phyloP scores from a whole-genome alignment of 495 filamentous ascomycete genomes.

The Endocarpon pusillum region DNA sequence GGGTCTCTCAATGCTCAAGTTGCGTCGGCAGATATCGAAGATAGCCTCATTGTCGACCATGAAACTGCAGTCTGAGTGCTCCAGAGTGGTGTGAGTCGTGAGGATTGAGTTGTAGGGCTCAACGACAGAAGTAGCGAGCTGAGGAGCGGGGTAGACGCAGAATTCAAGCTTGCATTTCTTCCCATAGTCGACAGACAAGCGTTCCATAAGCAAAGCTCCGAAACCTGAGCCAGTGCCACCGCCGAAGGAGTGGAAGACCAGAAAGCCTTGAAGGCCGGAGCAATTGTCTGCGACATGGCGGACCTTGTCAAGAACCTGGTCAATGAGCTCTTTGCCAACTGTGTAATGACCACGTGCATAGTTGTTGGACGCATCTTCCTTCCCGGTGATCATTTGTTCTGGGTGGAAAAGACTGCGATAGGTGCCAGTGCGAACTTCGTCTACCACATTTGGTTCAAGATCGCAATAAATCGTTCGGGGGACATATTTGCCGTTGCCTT shows the following conservation, averaged over 20 bases:
- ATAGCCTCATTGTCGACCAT: conserved; percentile 99
- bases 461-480: conserved; percentile 98
- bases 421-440: conserved; percentile 94
- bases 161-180: conserved; percentile 99
- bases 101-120: conserved; percentile 99
- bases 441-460: conserved; percentile 98
- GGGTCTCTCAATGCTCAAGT: conserved; percentile 89
- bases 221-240: conserved; percentile 98
- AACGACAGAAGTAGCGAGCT: conserved; percentile 90
- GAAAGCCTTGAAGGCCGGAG: conserved; percentile 91
- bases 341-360: conserved; percentile 98
- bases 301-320: conserved; percentile 91
- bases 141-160: conserved; percentile 94
- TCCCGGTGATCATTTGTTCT: conserved; percentile 97
- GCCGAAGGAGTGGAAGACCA: conserved; percentile 99
- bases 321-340: conserved; percentile 95
- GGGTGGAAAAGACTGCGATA: conserved; percentile 96
- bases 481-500: conserved; percentile 97
- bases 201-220: conserved; percentile 89
- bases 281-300: conserved; percentile 93
- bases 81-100: conserved; percentile 95
- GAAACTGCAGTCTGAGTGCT: conserved; percentile 99
- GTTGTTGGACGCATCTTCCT: conserved; percentile 99
- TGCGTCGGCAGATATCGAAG: conserved; percentile 97
- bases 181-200: conserved; percentile 91